Evolutionary conservation across 306 rosid species (phyloP).

Genomic region (Prunus padus): DNA sequence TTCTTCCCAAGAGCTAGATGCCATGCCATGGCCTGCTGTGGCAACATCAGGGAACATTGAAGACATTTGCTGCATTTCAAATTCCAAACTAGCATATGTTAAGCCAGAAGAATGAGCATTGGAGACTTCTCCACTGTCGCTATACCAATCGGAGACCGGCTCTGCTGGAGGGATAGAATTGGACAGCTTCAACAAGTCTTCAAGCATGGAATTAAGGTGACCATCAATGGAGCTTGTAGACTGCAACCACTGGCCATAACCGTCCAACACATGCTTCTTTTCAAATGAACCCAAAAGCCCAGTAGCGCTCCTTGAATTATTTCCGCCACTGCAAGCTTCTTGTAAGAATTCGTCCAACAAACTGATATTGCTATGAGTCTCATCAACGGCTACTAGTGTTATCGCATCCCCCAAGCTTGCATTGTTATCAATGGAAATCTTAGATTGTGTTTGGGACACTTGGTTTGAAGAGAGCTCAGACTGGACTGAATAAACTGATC

Average conservation of each 20-base stretch:
- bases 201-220: constrained; percentile 38
- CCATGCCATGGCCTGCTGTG: constrained; percentile 33
- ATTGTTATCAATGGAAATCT: constrained; percentile 27
- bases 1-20: constrained; percentile 63
- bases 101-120: constrained; percentile 47
- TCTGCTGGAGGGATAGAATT: constrained; percentile 43
- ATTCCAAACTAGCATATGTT: constrained; percentile 41
- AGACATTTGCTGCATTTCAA: constrained; percentile 45
- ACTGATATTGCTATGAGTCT: constrained; percentile 24
- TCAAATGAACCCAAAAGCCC: constrained; percentile 38
- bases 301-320: constrained; percentile 33
- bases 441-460: constrained; percentile 35
- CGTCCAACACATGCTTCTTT: constrained; percentile 40
- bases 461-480: constrained; percentile 76
- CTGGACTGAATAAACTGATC: constrained; percentile 29
- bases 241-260: constrained; percentile 32
- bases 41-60: constrained; percentile 58
- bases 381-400: neutral
- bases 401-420: constrained; percentile 22
- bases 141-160: constrained; percentile 53
- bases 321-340: constrained; percentile 42
- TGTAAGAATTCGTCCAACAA: constrained; percentile 54
- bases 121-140: constrained; percentile 26
- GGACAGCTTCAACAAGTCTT: constrained; percentile 55
- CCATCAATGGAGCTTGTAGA: constrained; percentile 38